Evolutionary conservation across 768 basidiomycete species (phyloP).

Genomic region (Grammothele lineata): DNA sequence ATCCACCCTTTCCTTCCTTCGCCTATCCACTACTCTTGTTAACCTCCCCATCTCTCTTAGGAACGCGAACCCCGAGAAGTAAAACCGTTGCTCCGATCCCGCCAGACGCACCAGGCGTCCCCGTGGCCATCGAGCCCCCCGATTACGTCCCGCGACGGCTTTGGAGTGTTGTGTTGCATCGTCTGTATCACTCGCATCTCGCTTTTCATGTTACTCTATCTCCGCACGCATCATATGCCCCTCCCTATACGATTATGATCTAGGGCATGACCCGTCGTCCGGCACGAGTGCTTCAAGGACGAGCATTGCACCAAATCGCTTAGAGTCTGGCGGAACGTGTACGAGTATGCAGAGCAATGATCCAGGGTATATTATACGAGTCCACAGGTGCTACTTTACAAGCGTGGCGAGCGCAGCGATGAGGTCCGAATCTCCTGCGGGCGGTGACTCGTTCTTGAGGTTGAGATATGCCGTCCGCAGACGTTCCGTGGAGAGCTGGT

Average conservation of each 20-base stretch:
- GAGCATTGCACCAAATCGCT: neutral
- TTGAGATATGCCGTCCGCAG: conserved; percentile 54
- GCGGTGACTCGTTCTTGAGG: conserved; percentile 23
- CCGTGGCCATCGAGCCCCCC: conserved; percentile 3
- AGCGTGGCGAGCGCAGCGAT: conserved; percentile 19
- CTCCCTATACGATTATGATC: conserved; percentile 15
- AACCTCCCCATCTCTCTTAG: conserved; percentile 19
- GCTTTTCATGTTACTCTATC: conserved; percentile 17
- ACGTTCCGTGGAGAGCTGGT: conserved; percentile 70
- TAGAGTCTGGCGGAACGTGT: too few relatives aligned
- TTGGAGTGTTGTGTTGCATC: conserved; percentile 14
- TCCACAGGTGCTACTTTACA: conserved; percentile 13
- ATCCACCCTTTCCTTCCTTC: neutral
- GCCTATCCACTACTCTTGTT: conserved; percentile 4
- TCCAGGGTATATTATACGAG: neutral
- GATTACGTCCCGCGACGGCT: conserved; percentile 7
- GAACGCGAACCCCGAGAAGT: conserved; percentile 38
- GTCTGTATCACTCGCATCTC: conserved; percentile 21
- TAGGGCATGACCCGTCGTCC: too few relatives aligned
- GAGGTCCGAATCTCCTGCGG: conserved; percentile 17
- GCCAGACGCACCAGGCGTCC: conserved; percentile 20
- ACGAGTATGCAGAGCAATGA: neutral
- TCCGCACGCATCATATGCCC: conserved; percentile 17
- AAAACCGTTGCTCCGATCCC: conserved; percentile 15
- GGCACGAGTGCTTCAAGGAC: too few relatives aligned